Evolutionary conservation across 2,329 filamentous ascomycete species (phyloP).

Genomic region (Epichloe festucae): DNA sequence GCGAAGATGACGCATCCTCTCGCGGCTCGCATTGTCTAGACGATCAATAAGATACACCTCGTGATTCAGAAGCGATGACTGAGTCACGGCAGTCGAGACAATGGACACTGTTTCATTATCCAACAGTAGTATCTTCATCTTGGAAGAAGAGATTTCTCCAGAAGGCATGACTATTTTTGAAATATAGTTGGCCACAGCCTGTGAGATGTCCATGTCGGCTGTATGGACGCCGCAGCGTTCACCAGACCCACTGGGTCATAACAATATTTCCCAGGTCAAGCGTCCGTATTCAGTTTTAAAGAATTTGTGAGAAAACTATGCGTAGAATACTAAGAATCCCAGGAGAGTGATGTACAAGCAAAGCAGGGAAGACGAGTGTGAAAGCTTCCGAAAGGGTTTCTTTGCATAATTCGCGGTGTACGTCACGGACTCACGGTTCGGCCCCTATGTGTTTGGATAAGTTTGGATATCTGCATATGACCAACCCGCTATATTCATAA

Average conservation of each 20-base stretch:
- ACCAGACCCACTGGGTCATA: background rate
- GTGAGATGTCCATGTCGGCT: slow-evolving; percentile 72
- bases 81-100: slow-evolving; percentile 87
- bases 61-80: slow-evolving; percentile 87
- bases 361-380: background rate
- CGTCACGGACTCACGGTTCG: background rate
- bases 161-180: slow-evolving; percentile 73
- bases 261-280: background rate
- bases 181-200: slow-evolving; percentile 89
- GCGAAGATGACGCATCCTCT: slow-evolving; percentile 95
- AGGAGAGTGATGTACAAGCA: background rate
- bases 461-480: slow-evolving; percentile 2
- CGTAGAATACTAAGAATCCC: background rate
- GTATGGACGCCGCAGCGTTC: background rate
- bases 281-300: background rate
- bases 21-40: slow-evolving; percentile 74
- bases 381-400: background rate
- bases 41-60: slow-evolving; percentile 97
- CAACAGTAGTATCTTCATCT: slow-evolving; percentile 96
- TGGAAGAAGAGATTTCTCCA: slow-evolving; percentile 65
- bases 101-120: slow-evolving; percentile 91
- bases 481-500: background rate
- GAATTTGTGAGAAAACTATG: background rate
- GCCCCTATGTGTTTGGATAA: background rate
- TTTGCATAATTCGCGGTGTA: background rate